Percentiles rank a stretch among this genome's conserved stretches.
Conservation (phyloP, 805 yeast genomes). For the Hagleromyces aurorensis region DNA sequence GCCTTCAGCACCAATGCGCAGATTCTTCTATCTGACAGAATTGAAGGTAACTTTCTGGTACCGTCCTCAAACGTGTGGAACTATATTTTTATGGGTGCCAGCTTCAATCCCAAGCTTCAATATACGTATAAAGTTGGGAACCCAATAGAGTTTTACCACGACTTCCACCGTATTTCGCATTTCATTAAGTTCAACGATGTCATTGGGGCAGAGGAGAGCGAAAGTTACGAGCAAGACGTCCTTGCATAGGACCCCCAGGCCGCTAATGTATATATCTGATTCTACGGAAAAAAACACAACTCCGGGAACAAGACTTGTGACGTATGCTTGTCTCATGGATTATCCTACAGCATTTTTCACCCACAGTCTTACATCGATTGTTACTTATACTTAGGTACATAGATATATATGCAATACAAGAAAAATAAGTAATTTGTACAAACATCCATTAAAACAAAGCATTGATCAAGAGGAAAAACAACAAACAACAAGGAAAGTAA, state of each 20-base stretch:
- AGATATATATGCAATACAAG: too few relatives aligned
- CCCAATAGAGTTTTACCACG: constrained; percentile 80
- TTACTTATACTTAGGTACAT: too few relatives aligned
- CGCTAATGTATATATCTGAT: background rate
- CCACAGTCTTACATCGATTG: too few relatives aligned
- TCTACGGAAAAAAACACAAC: too few relatives aligned
- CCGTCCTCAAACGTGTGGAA: constrained; percentile 89
- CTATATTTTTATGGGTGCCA: constrained; percentile 78
- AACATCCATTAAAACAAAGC: too few relatives aligned
- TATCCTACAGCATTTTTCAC: too few relatives aligned
- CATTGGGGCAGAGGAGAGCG: constrained; percentile 46
- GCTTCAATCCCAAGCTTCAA: constrained; percentile 58
- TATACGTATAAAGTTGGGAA: constrained; percentile 64
- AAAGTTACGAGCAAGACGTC: constrained; percentile 61
- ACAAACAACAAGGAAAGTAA: too few relatives aligned
- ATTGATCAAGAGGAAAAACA: too few relatives aligned
- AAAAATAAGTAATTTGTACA: too few relatives aligned
- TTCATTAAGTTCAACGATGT: constrained; percentile 66
- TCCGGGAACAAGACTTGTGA: too few relatives aligned
- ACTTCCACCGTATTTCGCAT: constrained; percentile 81
- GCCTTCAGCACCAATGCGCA: constrained; percentile 57
- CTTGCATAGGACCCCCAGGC: constrained; percentile 35
- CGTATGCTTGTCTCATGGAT: too few relatives aligned
- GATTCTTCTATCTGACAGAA: constrained; percentile 61
- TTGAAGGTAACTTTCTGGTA: constrained; percentile 76